Conservation (phyloP, 2,329 filamentous ascomycete genomes). For the Epichloe aotearoae region DNA sequence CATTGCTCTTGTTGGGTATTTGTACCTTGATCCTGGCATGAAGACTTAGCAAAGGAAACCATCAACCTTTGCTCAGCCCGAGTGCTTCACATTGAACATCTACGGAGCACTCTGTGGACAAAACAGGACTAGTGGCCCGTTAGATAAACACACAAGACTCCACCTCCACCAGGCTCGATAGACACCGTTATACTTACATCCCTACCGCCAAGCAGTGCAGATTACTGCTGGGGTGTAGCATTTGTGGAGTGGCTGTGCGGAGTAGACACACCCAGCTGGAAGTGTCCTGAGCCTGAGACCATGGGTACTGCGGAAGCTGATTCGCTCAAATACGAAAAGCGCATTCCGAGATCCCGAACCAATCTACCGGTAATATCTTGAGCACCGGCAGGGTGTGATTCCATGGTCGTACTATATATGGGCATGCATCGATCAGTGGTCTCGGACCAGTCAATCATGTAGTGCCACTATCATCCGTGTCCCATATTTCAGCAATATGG, state of each 20-base stretch:
- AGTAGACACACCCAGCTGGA: not conserved
- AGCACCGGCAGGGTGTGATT: not conserved
- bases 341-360: constrained; percentile 6
- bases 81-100: too few relatives aligned
- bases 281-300: not conserved
- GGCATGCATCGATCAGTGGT: not conserved
- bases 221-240: not conserved
- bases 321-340: constrained; percentile 5
- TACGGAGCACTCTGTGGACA: too few relatives aligned
- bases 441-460: not conserved
- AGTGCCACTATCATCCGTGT: not conserved
- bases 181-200: not conserved
- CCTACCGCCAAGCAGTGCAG: not conserved
- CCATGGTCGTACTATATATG: not conserved
- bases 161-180: not conserved
- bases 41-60: too few relatives aligned
- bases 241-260: not conserved
- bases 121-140: not conserved
- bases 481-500: too few relatives aligned
- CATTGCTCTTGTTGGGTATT: too few relatives aligned
- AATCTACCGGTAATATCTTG: constrained; percentile 6
- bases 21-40: too few relatives aligned
- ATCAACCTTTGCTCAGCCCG: too few relatives aligned
- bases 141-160: not conserved
- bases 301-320: constrained; percentile 1